These are phyloP conservation scores for Epichloe scottii DNA, from an alignment of 2,329 filamentous ascomycete species.

Conservation along the genomic window DNA sequence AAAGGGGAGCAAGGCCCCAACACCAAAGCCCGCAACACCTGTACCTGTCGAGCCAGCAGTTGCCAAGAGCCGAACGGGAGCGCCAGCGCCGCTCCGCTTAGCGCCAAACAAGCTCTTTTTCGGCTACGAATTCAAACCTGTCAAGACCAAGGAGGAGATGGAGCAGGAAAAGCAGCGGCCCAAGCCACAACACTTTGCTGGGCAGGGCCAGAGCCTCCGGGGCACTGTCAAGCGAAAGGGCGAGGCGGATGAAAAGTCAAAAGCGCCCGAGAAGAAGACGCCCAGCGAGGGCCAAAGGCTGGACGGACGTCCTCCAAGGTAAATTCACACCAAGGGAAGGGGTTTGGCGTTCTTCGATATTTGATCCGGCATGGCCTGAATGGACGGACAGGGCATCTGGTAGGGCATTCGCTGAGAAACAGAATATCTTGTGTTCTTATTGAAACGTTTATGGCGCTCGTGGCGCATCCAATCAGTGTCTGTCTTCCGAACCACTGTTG, in stretches of 20 bases:
- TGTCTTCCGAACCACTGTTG: no score
- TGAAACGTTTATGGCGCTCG: no score
- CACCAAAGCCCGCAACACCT: slow-evolving; percentile 60
- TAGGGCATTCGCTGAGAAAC: no score
- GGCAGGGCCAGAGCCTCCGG: slow-evolving; percentile 70
- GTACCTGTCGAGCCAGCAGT: slow-evolving; percentile 28
- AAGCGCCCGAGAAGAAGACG: slow-evolving; percentile 34
- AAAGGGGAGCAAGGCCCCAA: slow-evolving; percentile 55
- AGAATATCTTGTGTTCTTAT: no score
- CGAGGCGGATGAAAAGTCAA: slow-evolving; percentile 34
- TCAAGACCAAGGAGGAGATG: slow-evolving; percentile 66
- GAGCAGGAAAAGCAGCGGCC: slow-evolving; percentile 52
- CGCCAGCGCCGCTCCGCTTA: slow-evolving; percentile 74
- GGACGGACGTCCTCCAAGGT: slow-evolving; percentile 27
- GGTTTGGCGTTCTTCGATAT: slow-evolving; percentile 12
- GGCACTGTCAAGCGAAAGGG: slow-evolving; percentile 60
- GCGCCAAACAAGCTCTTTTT: slow-evolving; percentile 91
- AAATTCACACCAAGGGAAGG: neutral
- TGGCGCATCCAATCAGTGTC: no score
- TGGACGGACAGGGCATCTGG: neutral
- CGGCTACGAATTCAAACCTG: slow-evolving; percentile 82
- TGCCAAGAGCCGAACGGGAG: slow-evolving; percentile 48
- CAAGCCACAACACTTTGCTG: slow-evolving; percentile 64
- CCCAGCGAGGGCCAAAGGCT: slow-evolving; percentile 30
- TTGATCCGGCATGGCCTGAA: neutral